Conservation (phyloP, 2,329 filamentous ascomycete species). For the Penicillium sclerotigenum region DNA sequence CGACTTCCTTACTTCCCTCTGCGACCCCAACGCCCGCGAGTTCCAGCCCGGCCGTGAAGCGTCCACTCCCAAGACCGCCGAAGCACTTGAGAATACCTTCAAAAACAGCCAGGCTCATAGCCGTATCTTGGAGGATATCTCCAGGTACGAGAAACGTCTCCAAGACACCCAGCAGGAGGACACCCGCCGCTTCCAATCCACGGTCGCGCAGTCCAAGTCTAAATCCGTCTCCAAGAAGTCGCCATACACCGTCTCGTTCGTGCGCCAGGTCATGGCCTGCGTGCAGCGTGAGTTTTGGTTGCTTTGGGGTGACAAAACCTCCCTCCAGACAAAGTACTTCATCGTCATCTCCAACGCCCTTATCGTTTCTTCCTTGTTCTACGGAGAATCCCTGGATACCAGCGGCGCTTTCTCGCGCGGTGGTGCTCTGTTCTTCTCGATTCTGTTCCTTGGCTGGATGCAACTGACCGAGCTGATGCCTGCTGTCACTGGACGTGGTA, state of each 20-base stretch:
- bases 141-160: conserved; percentile 58
- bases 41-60: conserved; percentile 65
- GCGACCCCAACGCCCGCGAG: conserved; percentile 67
- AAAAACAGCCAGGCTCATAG: conserved; percentile 60
- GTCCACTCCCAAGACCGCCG: conserved; percentile 65
- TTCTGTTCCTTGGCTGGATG: conserved; percentile 66
- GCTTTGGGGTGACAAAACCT: conserved; percentile 69
- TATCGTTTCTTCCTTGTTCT: conserved; percentile 77
- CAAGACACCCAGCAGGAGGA: conserved; percentile 57
- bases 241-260: conserved; percentile 72
- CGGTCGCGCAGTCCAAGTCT: conserved; percentile 62
- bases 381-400: conserved; percentile 60
- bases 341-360: conserved; percentile 72
- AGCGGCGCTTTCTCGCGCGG: conserved; percentile 62
- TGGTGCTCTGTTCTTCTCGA: conserved; percentile 64
- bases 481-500: conserved; percentile 66
- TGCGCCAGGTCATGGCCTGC: conserved; percentile 60
- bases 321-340: conserved; percentile 74
- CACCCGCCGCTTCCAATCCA: conserved; percentile 63
- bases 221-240: conserved; percentile 66
- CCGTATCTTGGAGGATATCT: conserved; percentile 59
- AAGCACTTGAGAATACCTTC: conserved; percentile 68
- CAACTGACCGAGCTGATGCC: conserved; percentile 76
- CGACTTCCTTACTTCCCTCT: conserved; percentile 74
- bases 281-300: conserved; percentile 76